phyloP scores from a whole-genome alignment of 2,329 filamentous ascomycete species.

The Chrysoporthe puriensis region DNA sequence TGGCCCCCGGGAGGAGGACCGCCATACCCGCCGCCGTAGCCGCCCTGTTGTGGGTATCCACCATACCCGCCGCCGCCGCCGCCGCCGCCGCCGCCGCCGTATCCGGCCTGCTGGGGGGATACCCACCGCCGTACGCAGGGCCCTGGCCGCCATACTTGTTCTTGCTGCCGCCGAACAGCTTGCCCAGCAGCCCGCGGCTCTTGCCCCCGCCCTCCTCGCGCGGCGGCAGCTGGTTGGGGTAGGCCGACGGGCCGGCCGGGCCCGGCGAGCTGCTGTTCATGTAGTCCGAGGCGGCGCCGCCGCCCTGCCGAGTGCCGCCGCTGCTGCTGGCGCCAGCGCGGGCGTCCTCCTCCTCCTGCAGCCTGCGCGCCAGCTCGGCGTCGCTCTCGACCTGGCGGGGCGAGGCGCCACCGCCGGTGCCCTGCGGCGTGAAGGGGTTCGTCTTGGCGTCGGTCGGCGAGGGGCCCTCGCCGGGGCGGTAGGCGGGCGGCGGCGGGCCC shows the following conservation, averaged over 20 bases:
- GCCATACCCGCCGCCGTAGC: slow-evolving; percentile 40
- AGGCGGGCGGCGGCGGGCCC: slow-evolving; percentile 71
- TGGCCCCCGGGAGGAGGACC: neutral
- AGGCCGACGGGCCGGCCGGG: slow-evolving; percentile 30
- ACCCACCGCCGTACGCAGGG: slow-evolving; percentile 34
- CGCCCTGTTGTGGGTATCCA: slow-evolving; percentile 35
- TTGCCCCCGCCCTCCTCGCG: slow-evolving; percentile 42
- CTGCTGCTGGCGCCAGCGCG: slow-evolving; percentile 46
- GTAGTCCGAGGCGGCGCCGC: slow-evolving; percentile 43
- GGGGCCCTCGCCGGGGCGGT: slow-evolving; percentile 50
- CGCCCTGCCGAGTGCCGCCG: slow-evolving; percentile 30
- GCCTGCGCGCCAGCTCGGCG: slow-evolving; percentile 71
- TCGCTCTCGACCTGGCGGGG: slow-evolving; percentile 61
- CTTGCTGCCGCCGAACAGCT: slow-evolving; percentile 53
- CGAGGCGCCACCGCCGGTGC: slow-evolving; percentile 41
- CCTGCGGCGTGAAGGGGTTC: slow-evolving; percentile 68
- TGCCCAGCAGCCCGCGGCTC: slow-evolving; percentile 54
- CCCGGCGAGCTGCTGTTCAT: slow-evolving; percentile 33
- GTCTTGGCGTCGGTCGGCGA: slow-evolving; percentile 62
- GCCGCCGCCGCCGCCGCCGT: slow-evolving; percentile 31
- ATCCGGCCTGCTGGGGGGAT: slow-evolving; percentile 37
- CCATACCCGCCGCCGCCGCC: slow-evolving; percentile 33
- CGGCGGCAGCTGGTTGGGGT: slow-evolving; percentile 43
- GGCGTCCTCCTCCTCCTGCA: slow-evolving; percentile 84
- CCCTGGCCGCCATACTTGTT: slow-evolving; percentile 43